Evolutionary conservation across 108 stramenopile species (phyloP), one percentile per base, ranked within the genome.

Genomic region (Nitzschia sp.): DNA sequence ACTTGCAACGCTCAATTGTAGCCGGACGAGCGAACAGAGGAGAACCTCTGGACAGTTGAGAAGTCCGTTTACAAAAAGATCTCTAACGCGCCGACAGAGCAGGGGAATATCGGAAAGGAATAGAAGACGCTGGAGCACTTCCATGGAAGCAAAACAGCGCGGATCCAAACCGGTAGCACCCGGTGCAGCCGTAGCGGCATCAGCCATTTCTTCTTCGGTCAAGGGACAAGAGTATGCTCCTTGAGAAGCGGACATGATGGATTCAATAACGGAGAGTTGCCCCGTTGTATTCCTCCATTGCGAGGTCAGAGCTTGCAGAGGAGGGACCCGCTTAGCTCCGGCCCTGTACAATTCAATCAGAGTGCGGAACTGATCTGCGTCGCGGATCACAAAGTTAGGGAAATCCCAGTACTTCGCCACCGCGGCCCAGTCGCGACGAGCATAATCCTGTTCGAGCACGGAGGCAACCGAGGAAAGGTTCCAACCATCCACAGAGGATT

Each of bases 331-430:
- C 66, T 70, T 78, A 11, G 91, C 80, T 17, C 86, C 89, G 8
- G 88, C 81, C 1, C 84, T 66, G 68, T 88, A 97, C 25, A 97
- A 71, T 15, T 87, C 83, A 10, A 96, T 53, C 22, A 97, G 69
- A 19, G 83, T 67, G 38, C 80, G 75, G 54, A 94, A 78, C 54
- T 93, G 88, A 2, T 77, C 69, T 12, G 73, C 78, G 67, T 92
- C 87, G 7, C 83, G 67, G 8, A 97, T 77, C 51, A 79, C 61
- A 70, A 97, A 96, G 54, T 79, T 90, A 11, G 89, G 73, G 70
- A 94, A 90, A 70, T 97, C 97, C 61, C 94, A 89, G 5, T 61
- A 78, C 21, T 67, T 73, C 17, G 94, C 95, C 0, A 96, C 96
- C 15, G 53, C 25, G 20, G 46, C 56, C 97, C 97, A 97, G 76